These are phyloP conservation scores for Russula brevipes DNA, from an alignment of 768 basidiomycete genomes.

Conservation along the genomic window DNA sequence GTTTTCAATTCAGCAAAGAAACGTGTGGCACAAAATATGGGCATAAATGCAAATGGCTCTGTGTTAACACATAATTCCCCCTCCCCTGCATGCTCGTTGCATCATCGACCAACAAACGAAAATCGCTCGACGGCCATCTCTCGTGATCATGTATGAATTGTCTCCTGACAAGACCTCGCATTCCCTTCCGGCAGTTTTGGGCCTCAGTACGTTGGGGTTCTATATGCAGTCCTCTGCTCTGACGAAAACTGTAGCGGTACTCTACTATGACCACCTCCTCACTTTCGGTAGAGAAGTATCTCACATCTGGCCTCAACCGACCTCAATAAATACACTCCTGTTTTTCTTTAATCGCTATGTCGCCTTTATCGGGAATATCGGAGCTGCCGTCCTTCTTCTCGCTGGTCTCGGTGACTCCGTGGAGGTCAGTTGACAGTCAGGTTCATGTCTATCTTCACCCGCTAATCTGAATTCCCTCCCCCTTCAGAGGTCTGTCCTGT, in stretches of 20 bases:
- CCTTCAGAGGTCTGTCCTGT: constrained; percentile 24
- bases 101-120: too few relatives aligned
- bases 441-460: background rate
- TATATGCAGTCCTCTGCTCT: background rate
- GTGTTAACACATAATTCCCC: background rate
- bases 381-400: constrained; percentile 26
- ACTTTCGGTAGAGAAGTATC: constrained; percentile 38
- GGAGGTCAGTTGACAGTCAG: constrained; percentile 15
- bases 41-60: too few relatives aligned
- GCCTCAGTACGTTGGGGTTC: background rate
- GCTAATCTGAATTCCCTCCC: background rate
- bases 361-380: constrained; percentile 37
- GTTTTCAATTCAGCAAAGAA: background rate
- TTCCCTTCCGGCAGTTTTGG: background rate
- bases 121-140: too few relatives aligned
- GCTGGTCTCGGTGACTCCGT: constrained; percentile 10
- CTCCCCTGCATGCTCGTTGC: background rate
- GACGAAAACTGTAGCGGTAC: constrained; percentile 25
- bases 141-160: too few relatives aligned
- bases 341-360: constrained; percentile 51
- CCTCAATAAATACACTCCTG: constrained; percentile 37
- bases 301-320: constrained; percentile 43
- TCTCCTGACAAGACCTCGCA: background rate
- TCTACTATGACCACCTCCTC: constrained; percentile 32
- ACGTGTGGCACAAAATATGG: background rate